Evolutionary conservation across 192 early-diverging fungal species (phyloP), one percentile per base, ranked within the genome.

Genomic region (Lunasporangiospora selenospora): DNA sequence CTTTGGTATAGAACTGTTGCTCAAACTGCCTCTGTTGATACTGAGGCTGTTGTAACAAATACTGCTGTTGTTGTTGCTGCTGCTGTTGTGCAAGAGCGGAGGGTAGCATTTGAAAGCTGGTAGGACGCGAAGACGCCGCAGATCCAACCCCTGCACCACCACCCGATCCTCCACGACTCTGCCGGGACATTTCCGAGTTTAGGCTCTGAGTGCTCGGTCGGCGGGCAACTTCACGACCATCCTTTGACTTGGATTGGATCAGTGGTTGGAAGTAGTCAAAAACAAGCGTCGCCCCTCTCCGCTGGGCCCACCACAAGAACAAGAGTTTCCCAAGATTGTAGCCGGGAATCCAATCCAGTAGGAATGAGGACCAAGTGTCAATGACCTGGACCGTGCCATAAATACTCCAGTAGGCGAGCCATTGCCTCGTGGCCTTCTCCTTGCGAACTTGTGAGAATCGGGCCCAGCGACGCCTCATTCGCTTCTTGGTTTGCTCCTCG

Each of bases 271-370:
- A 64, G 30, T 76, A 65, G 30, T 79, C 80, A 75, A 81, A 81
- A 19, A 86, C 41, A 5, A 82, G 39, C 3, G 75, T 71, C 3
- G 85, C 85, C 16, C 85, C 85, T 18, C 76, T 73, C 42, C 71
- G 82, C 34, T 86, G 85, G 30, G 85, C 85, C 85, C 85, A 86
- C 65, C 83, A 86, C 9, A 86, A 65, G 30, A 86, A 75, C 13
- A 75, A 18, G 2, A 86, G 41, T 32, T 84, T 80, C 32, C 77
- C 80, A 6, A 86, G 48, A 67, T 81, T 80, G 46, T 86, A 86
- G 30, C 77, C 77, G 8, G 78, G 82, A 33, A 79, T 77, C 27
- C 76, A 62, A 19, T 67, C 60, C 18, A 79, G 43, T 6, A 82
- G 29, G 41, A 62, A 62, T 9, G 43, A 57, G 6, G 70, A 79